phyloP scores from a whole-genome alignment of 441 rosid genomes.

The Eutrema salsugineum region DNA sequence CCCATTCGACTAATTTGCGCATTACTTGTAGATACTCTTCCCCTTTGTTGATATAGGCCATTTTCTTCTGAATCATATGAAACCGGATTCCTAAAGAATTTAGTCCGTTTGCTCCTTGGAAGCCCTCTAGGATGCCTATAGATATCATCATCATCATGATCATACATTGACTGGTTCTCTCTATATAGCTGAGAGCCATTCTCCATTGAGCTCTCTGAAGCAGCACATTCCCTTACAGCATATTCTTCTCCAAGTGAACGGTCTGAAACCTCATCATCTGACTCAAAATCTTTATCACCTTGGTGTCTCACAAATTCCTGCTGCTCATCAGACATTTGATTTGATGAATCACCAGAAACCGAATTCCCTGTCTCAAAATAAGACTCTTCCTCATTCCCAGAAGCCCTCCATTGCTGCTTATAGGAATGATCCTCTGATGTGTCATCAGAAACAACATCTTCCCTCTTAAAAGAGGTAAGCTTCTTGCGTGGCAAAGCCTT shows the following conservation, averaged over 20 bases:
- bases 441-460: constrained; percentile 59
- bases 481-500: constrained; percentile 45
- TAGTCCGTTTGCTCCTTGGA: constrained; percentile 41
- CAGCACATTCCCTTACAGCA: constrained; percentile 34
- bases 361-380: constrained; percentile 40
- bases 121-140: constrained; percentile 28
- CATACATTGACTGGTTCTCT: constrained; percentile 30
- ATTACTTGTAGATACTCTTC: constrained; percentile 23
- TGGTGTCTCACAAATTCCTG: constrained; percentile 28
- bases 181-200: constrained; percentile 26
- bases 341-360: constrained; percentile 45
- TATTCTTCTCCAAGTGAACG: constrained; percentile 41
- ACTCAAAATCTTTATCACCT: constrained; percentile 29
- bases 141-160: constrained; percentile 26
- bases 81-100: constrained; percentile 36
- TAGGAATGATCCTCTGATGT: constrained; percentile 43
- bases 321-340: constrained; percentile 42
- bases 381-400: constrained; percentile 44
- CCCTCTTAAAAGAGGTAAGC: constrained; percentile 38
- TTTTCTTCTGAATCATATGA: constrained; percentile 46
- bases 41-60: constrained; percentile 20
- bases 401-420: constrained; percentile 41
- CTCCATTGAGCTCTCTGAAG: constrained; percentile 45
- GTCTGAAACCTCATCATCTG: constrained; percentile 49
- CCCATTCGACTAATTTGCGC: constrained; percentile 34